A percentile compares a stretch with the other conserved stretches of the same genome.
Conservation (phyloP, 768 basidiomycete genomes). For the Lactarius evosmus region DNA sequence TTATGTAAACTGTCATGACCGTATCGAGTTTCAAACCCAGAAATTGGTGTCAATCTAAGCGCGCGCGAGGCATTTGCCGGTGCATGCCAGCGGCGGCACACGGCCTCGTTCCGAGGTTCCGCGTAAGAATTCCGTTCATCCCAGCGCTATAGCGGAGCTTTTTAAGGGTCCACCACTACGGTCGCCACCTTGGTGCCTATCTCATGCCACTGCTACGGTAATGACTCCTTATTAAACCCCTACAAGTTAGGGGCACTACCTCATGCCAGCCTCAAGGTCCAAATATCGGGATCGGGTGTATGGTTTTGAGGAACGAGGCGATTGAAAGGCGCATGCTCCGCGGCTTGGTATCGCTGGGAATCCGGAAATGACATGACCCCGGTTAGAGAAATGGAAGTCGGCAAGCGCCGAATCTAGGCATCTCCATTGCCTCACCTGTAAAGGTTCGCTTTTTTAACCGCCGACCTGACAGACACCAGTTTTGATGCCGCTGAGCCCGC, state of each 20-base stretch:
- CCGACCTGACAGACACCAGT: too few relatives aligned
- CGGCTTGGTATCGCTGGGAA: neutral
- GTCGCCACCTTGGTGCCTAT: neutral
- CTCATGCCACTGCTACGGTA: neutral
- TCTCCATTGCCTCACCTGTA: too few relatives aligned
- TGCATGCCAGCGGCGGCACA: neutral
- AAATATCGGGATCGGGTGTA: neutral
- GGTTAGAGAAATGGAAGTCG: neutral
- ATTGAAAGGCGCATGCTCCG: neutral
- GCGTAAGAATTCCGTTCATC: slow-evolving; percentile 5
- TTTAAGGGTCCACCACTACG: neutral
- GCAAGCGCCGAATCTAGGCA: too few relatives aligned
- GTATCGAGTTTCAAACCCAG: neutral
- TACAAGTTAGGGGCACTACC: neutral
- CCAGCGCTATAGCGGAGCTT: neutral
- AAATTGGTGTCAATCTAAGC: slow-evolving; percentile 1
- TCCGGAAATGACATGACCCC: neutral
- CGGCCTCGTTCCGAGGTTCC: neutral
- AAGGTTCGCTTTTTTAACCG: too few relatives aligned
- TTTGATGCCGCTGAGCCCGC: too few relatives aligned
- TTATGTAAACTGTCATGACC: neutral
- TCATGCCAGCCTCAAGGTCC: neutral
- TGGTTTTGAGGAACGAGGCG: neutral
- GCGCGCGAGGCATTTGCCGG: neutral
- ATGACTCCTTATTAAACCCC: neutral